These are phyloP conservation scores for Lumnitzera racemosa DNA, from an alignment of 345 rosid genomes.

Conservation along the genomic window DNA sequence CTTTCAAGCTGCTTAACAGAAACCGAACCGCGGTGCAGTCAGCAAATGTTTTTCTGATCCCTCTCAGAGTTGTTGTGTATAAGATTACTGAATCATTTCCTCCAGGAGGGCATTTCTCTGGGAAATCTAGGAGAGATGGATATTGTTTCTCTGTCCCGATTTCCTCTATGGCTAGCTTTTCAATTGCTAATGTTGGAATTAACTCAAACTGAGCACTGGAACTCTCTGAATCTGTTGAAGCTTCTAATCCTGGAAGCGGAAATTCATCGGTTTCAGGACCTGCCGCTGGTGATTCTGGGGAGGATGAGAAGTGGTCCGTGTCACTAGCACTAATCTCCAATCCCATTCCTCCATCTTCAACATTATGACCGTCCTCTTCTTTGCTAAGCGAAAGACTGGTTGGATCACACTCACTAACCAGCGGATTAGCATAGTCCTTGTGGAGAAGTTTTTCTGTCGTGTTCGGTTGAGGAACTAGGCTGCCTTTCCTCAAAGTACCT, in stretches of 20 bases:
- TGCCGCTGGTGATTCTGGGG: slow-evolving; percentile 5
- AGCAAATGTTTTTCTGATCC: slow-evolving; percentile 78
- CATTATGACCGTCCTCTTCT: too few species aligned
- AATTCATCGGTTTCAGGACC: slow-evolving; percentile 9
- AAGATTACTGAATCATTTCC: slow-evolving; percentile 60
- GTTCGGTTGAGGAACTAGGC: slow-evolving; percentile 32
- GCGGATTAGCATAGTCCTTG: slow-evolving; percentile 16
- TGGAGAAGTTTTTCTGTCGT: slow-evolving; percentile 11
- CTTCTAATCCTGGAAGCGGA: slow-evolving; percentile 6
- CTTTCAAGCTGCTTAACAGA: slow-evolving; percentile 52
- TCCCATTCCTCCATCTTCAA: slow-evolving; percentile 3
- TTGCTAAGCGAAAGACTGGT: too few species aligned
- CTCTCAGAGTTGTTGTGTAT: slow-evolving; percentile 71
- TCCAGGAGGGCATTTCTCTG: slow-evolving; percentile 60
- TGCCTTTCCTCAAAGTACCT: slow-evolving; percentile 29
- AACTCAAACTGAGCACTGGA: background rate
- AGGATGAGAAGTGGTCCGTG: slow-evolving; percentile 11
- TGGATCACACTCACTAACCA: slow-evolving; percentile 1
- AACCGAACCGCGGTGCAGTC: slow-evolving; percentile 57
- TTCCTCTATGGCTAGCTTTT: too few species aligned
- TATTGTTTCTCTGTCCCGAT: too few species aligned
- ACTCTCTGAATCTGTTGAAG: slow-evolving; percentile 1
- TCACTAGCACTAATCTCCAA: slow-evolving; percentile 4
- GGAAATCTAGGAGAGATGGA: slow-evolving; percentile 19
- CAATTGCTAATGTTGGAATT: background rate